phyloP scores from a whole-genome alignment of 2,329 filamentous ascomycete species.

The Cytospora paraplurivora region DNA sequence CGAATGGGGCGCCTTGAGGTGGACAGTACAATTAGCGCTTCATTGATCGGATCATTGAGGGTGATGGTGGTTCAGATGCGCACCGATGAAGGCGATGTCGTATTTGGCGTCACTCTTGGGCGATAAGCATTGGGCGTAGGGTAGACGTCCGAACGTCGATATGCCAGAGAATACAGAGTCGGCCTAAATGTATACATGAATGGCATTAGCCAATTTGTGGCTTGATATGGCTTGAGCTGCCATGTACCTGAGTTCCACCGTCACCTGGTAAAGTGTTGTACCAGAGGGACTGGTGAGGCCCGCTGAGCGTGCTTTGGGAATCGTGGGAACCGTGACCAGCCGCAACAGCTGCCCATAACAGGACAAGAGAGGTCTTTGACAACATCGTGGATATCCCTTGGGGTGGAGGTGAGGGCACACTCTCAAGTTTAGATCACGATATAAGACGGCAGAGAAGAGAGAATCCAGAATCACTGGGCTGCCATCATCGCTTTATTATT shows the following conservation, averaged over 20 bases:
- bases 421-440: conserved; percentile 5
- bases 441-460: neutral
- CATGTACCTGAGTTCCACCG: conserved; percentile 73
- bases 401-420: neutral
- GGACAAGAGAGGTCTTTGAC: conserved; percentile 36
- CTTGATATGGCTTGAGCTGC: conserved; percentile 14
- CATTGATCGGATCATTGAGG: neutral
- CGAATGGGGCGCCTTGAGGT: conserved; percentile 71
- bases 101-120: conserved; percentile 66
- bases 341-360: conserved; percentile 52
- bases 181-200: conserved; percentile 52
- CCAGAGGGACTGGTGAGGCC: conserved; percentile 76
- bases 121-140: conserved; percentile 76
- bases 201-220: conserved; percentile 4
- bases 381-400: conserved; percentile 34
- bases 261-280: conserved; percentile 83
- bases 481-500: conserved; percentile 16
- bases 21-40: neutral
- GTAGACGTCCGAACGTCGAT: conserved; percentile 78
- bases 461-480: conserved; percentile 1
- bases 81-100: conserved; percentile 84
- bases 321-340: conserved; percentile 62
- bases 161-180: conserved; percentile 90
- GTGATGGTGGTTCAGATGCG: conserved; percentile 27
- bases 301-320: conserved; percentile 61